Conservation (phyloP, 129 eudicot genomes). For the Calendula officinalis region DNA sequence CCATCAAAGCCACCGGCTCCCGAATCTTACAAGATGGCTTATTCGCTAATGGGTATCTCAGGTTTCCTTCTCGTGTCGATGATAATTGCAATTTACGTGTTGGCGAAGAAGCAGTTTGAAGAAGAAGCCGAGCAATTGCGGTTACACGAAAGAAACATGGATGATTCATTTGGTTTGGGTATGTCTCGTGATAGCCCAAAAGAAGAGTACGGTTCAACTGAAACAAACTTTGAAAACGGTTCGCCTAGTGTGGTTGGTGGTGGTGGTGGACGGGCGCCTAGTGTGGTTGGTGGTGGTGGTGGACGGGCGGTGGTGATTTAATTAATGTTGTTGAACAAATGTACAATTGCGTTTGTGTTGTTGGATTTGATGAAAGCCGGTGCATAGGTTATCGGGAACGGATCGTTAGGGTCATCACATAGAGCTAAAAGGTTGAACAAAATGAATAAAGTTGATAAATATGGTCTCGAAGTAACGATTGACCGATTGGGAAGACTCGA, state of each 20-base stretch:
- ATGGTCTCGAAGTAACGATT: conserved; percentile 52
- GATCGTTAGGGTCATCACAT: conserved; percentile 59
- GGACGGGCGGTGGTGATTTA: conserved; percentile 53
- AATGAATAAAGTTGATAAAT: conserved; percentile 35
- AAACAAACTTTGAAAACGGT: conserved; percentile 20
- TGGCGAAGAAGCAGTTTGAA: conserved; percentile 30
- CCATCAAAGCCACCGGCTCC: conserved; percentile 7
- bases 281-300: conserved; percentile 42
- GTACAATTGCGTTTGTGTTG: conserved; percentile 46
- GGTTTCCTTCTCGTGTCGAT: conserved; percentile 36
- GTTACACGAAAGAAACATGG: conserved; percentile 18
- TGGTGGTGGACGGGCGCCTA: conserved; percentile 54
- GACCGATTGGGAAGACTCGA: conserved; percentile 41
- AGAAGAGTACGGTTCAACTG: conserved; percentile 1
- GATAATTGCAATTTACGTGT: conserved; percentile 34
- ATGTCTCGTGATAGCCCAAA: conserved; percentile 21
- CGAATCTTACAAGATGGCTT: conserved; percentile 23
- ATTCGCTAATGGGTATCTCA: conserved; percentile 25
- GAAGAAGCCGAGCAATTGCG: conserved; percentile 9
- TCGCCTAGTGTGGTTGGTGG: conserved; percentile 23
- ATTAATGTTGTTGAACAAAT: conserved; percentile 48
- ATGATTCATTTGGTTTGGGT: conserved; percentile 25
- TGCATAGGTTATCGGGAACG: conserved; percentile 73
- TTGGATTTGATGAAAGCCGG: conserved; percentile 74
- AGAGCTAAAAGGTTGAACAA: conserved; percentile 66